These are phyloP conservation scores for Pseudocercospora cruenta DNA, from an alignment of 2,329 filamentous ascomycete genomes.

Conservation along the genomic window DNA sequence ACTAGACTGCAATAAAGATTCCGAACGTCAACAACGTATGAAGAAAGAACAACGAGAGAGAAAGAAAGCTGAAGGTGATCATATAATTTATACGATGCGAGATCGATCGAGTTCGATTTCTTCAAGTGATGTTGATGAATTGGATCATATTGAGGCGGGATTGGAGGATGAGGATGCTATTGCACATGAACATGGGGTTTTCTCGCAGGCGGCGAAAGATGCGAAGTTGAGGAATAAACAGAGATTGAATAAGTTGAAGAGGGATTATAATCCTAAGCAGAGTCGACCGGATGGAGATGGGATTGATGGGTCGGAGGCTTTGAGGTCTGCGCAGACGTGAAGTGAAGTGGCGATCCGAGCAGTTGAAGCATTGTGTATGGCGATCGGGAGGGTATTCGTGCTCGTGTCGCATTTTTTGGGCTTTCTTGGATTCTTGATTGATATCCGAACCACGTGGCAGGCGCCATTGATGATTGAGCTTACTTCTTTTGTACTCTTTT, in stretches of 20 bases:
- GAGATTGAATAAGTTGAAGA: slow-evolving; percentile 25
- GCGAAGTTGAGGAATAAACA: slow-evolving; percentile 30
- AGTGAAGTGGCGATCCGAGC: background rate
- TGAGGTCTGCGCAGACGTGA: background rate
- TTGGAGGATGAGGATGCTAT: slow-evolving; percentile 22
- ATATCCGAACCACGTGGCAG: background rate
- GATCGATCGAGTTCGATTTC: slow-evolving; percentile 52
- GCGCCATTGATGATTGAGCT: background rate
- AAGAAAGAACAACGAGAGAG: slow-evolving; percentile 74
- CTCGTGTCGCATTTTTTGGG: background rate
- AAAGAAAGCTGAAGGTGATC: slow-evolving; percentile 67
- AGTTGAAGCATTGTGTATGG: background rate
- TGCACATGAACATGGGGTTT: slow-evolving; percentile 24
- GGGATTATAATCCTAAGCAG: background rate
- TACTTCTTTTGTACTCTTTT: background rate
- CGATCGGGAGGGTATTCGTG: background rate
- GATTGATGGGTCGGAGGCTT: background rate
- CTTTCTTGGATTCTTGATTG: background rate
- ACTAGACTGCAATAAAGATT: slow-evolving; percentile 73
- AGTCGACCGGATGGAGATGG: background rate
- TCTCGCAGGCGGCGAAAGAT: slow-evolving; percentile 29
- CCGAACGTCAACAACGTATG: slow-evolving; percentile 71
- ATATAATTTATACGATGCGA: slow-evolving; percentile 59
- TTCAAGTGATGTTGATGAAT: slow-evolving; percentile 61
- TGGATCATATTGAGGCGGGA: slow-evolving; percentile 48